Conservation (phyloP, 2,329 filamentous ascomycete genomes). For the Dothiorella sarmentorum region DNA sequence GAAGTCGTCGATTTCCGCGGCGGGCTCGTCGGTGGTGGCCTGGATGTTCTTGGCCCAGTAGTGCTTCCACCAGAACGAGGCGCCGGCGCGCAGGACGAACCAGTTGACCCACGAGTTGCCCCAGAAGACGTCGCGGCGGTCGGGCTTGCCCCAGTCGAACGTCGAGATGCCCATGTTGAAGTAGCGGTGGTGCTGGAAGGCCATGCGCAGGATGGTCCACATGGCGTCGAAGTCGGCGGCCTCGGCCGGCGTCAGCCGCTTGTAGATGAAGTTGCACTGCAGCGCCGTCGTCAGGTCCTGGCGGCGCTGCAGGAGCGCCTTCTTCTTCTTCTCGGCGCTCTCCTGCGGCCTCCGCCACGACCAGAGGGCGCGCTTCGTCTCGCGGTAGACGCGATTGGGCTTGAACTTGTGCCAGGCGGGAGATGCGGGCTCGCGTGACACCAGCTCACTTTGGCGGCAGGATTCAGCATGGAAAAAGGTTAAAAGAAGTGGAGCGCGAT, state of each 20-base stretch:
- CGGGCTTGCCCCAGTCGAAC: conserved; percentile 22
- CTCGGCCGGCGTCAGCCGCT: conserved; percentile 21
- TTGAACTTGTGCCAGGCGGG: conserved; percentile 9
- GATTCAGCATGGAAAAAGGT: background rate
- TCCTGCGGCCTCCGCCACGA: conserved; percentile 16
- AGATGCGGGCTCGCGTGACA: background rate
- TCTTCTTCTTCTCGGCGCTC: conserved; percentile 7
- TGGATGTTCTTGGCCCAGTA: conserved; percentile 25
- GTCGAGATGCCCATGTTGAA: conserved; percentile 28
- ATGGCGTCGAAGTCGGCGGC: conserved; percentile 32
- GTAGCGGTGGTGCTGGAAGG: conserved; percentile 27
- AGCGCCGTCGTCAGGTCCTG: conserved; percentile 24
- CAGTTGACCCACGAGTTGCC: conserved; percentile 33
- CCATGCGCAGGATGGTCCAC: conserved; percentile 30
- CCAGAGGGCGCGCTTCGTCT: conserved; percentile 11
- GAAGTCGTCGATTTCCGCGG: background rate
- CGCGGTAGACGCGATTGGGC: conserved; percentile 14
- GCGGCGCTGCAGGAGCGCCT: conserved; percentile 10
- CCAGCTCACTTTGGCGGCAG: background rate
- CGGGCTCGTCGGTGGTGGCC: background rate
- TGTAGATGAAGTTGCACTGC: conserved; percentile 13
- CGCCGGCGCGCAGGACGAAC: conserved; percentile 32
- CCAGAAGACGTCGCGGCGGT: conserved; percentile 17
- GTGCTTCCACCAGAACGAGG: conserved; percentile 31
- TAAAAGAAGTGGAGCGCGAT: background rate